A percentile compares a stretch with the other conserved stretches of the same genome.
Conservation (phyloP, 768 basidiomycete species). For the Naganishia vishniacii region DNA sequence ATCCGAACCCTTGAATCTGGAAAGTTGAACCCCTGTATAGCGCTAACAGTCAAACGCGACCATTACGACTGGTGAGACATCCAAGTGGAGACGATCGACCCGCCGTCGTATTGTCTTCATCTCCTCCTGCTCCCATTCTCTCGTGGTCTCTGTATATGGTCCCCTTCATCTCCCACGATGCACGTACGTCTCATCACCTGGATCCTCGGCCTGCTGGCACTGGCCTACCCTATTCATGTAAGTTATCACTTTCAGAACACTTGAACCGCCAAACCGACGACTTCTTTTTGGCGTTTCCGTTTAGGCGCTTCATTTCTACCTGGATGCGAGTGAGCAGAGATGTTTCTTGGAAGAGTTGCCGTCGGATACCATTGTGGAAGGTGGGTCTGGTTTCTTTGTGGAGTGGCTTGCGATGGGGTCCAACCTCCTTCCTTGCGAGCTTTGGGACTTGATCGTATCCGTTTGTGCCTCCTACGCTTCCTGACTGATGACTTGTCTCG, state of each 20-base stretch:
- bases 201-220: slow-evolving; percentile 12
- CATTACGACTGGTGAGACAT: neutral
- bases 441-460: no score
- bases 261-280: neutral
- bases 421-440: no score
- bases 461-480: no score
- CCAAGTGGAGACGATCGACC: neutral
- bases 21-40: no score
- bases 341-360: slow-evolving; percentile 98
- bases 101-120: neutral
- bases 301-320: slow-evolving; percentile 84
- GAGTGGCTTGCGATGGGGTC: neutral
- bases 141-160: no score
- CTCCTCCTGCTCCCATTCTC: neutral
- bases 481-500: neutral
- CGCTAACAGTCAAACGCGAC: neutral
- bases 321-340: slow-evolving; percentile 84
- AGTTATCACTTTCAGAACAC: neutral
- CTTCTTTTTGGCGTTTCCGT: no score
- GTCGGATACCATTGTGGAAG: slow-evolving; percentile 88
- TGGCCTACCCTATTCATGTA: slow-evolving; percentile 4
- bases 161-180: no score
- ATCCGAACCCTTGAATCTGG: no score
- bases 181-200: neutral
- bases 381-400: slow-evolving; percentile 51